Percentiles rank a stretch among this genome's conserved stretches.
Conservation (phyloP, 2,329 filamentous ascomycete species). For the Onygenales sp. region DNA sequence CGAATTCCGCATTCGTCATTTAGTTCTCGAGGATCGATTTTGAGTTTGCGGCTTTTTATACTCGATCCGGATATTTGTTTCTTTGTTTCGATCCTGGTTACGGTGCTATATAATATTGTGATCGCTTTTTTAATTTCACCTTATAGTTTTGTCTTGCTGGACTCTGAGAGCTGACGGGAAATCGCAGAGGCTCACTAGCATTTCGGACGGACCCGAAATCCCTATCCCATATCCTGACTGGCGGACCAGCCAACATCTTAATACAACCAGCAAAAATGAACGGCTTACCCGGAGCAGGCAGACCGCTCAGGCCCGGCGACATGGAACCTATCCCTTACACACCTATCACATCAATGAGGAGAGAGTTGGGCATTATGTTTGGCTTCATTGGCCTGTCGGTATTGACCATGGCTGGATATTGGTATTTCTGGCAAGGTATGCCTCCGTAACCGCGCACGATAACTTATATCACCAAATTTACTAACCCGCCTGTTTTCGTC, state of each 20-base stretch:
- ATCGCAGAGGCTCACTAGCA: not conserved
- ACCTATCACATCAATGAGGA: slow-evolving; percentile 21
- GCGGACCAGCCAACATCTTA: not conserved
- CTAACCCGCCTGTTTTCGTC: not conserved
- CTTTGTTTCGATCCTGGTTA: not conserved
- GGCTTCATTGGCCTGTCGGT: slow-evolving; percentile 26
- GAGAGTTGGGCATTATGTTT: slow-evolving; percentile 31
- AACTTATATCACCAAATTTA: not conserved
- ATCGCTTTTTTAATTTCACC: no score
- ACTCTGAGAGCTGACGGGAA: not conserved
- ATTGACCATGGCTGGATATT: slow-evolving; percentile 8
- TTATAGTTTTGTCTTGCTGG: not conserved
- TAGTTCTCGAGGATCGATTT: not conserved
- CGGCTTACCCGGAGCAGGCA: not conserved
- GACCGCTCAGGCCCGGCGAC: not conserved
- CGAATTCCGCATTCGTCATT: not conserved
- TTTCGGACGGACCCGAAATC: not conserved
- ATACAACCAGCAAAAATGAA: slow-evolving; percentile 1
- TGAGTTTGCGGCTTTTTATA: not conserved
- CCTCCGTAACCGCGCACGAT: not conserved
- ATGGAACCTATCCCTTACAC: slow-evolving; percentile 12
- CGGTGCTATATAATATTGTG: no score
- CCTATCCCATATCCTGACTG: not conserved
- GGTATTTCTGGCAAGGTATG: slow-evolving; percentile 4
- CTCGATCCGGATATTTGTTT: not conserved